Conservation (phyloP, 2,329 filamentous ascomycete species). For the Diplodia scrobiculata region DNA sequence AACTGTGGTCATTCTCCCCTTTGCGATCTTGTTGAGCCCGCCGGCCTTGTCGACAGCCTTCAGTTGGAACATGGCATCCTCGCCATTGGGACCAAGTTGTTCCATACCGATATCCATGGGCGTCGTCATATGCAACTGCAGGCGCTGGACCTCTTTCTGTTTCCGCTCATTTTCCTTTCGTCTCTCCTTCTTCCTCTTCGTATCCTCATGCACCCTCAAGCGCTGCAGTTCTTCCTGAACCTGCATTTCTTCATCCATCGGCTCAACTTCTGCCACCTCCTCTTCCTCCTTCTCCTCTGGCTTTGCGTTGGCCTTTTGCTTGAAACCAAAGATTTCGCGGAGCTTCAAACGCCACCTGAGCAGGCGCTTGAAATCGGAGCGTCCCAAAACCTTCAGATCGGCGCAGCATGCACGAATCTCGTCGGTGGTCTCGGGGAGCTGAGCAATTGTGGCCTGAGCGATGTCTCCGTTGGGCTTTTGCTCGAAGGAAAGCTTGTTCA, state of each 20-base stretch:
- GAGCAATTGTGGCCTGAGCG: conserved; percentile 80
- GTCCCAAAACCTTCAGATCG: conserved; percentile 85
- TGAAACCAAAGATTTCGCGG: conserved; percentile 88
- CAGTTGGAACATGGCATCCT: conserved; percentile 82
- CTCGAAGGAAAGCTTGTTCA: conserved; percentile 81
- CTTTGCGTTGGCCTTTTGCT: conserved; percentile 60
- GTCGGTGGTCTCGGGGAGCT: conserved; percentile 80
- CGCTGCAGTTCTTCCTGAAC: conserved; percentile 85
- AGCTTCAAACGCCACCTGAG: conserved; percentile 88
- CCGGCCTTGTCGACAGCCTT: conserved; percentile 78
- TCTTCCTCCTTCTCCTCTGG: conserved; percentile 63
- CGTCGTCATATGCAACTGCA: conserved; percentile 96
- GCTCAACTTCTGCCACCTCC: conserved; percentile 78
- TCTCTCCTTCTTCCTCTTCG: conserved; percentile 79
- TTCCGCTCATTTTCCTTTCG: conserved; percentile 90
- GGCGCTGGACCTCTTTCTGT: conserved; percentile 88
- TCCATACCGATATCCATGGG: conserved; percentile 96
- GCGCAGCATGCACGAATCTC: conserved; percentile 78
- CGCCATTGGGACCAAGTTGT: conserved; percentile 74
- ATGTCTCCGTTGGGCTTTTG: conserved; percentile 78
- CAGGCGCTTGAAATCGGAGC: conserved; percentile 90
- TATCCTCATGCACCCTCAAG: conserved; percentile 75
- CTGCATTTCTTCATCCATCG: conserved; percentile 92
- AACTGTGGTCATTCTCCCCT: conserved; percentile 73
- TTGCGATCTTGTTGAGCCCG: conserved; percentile 67